Conservation (phyloP, 345 rosid species). For the Clarkia xantiana region DNA sequence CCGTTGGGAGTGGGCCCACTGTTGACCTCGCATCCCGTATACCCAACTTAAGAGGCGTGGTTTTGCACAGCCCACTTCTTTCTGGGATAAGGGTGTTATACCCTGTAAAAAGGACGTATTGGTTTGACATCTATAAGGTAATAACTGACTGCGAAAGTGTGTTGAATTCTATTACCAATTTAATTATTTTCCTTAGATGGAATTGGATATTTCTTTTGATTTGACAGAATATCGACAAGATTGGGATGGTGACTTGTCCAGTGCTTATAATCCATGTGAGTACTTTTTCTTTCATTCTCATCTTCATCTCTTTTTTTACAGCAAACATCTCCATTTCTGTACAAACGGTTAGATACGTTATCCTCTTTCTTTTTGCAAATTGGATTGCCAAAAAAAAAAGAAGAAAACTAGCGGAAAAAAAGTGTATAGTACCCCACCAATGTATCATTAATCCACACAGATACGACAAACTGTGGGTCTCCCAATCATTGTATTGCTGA, state of each 20-base stretch:
- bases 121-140: conserved; percentile 98
- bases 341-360: no score
- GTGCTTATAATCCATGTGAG: conserved; percentile 86
- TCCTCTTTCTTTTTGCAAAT: no score
- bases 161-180: conserved; percentile 2
- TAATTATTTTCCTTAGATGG: background rate
- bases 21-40: conserved; percentile 82
- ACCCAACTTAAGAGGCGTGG: conserved; percentile 67
- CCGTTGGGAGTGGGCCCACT: conserved; percentile 98
- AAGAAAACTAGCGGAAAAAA: no score
- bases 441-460: no score
- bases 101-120: conserved; percentile 79
- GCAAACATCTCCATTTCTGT: background rate
- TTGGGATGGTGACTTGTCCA: conserved; percentile 56
- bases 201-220: background rate
- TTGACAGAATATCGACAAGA: conserved; percentile 86
- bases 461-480: no score
- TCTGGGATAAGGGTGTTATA: conserved; percentile 90
- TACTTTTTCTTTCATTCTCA: background rate
- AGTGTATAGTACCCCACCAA: no score
- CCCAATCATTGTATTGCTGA: no score
- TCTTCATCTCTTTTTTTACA: conserved; percentile 1
- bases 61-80: conserved; percentile 77
- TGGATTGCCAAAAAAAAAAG: no score
- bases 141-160: conserved; percentile 5